Conservation (phyloP, 306 rosid species). For the Cicer chorassanicum region DNA sequence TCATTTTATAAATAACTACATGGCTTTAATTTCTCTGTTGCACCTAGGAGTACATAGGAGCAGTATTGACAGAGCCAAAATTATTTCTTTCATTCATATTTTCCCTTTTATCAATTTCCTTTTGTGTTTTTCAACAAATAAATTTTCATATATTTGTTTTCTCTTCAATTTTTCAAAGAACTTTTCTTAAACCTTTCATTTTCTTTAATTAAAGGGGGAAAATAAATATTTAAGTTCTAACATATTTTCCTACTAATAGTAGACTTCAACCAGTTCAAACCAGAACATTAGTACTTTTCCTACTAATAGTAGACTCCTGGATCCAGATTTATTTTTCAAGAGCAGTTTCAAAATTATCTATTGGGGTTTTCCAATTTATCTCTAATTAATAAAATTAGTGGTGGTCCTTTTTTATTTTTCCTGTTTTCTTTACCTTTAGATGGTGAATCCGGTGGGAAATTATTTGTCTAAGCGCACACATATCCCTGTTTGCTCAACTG, state of each 20-base stretch:
- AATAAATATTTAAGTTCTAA: neutral
- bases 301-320: neutral
- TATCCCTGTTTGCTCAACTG: conserved; percentile 3
- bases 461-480: neutral
- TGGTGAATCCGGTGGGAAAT: neutral
- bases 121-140: neutral
- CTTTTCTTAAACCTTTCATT: neutral
- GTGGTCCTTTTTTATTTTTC: neutral
- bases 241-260: neutral
- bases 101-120: neutral
- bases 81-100: neutral
- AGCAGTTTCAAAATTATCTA: neutral
- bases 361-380: neutral
- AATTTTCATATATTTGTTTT: neutral
- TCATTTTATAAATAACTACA: neutral
- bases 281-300: neutral
- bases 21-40: neutral
- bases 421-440: neutral
- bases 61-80: neutral
- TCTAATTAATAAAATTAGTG: neutral
- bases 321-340: neutral
- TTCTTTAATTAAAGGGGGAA: neutral
- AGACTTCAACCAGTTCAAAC: neutral
- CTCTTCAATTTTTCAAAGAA: too few species aligned
- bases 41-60: neutral